Evolutionary conservation across 73 alveolate species (phyloP).

Genomic region (Diophrys sp.): DNA sequence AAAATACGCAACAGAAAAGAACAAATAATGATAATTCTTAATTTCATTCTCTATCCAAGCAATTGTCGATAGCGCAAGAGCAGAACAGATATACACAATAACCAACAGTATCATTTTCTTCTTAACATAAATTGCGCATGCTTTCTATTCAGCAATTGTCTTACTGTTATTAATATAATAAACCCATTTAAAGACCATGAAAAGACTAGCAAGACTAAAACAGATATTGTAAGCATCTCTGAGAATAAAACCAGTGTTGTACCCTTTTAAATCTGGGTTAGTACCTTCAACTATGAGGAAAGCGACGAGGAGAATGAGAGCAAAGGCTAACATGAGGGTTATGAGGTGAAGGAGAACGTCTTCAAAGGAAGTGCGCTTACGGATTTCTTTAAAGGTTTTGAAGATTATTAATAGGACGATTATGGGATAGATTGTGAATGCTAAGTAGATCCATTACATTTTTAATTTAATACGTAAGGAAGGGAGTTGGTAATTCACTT

Average conservation of each 20-base stretch:
- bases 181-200: neutral
- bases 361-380: neutral
- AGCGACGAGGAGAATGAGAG: neutral
- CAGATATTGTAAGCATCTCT: neutral
- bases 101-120: too few species aligned
- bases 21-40: neutral
- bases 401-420: neutral
- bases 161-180: too few species aligned
- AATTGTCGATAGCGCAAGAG: neutral
- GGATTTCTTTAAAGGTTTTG: neutral
- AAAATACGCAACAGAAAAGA: neutral
- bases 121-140: too few species aligned
- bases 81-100: too few species aligned
- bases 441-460: neutral
- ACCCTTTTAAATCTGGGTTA: neutral
- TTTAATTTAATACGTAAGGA: too few species aligned
- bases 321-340: neutral
- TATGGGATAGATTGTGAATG: neutral
- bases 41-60: neutral
- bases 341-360: neutral
- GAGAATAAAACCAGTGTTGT: neutral
- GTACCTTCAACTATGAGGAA: neutral
- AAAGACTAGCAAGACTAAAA: neutral
- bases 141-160: too few species aligned
- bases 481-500: too few species aligned